Evolutionary conservation across 2,329 filamentous ascomycete genomes (phyloP), one percentile per base, ranked within the genome.

Genomic region (Akanthomyces dipterigenus): DNA sequence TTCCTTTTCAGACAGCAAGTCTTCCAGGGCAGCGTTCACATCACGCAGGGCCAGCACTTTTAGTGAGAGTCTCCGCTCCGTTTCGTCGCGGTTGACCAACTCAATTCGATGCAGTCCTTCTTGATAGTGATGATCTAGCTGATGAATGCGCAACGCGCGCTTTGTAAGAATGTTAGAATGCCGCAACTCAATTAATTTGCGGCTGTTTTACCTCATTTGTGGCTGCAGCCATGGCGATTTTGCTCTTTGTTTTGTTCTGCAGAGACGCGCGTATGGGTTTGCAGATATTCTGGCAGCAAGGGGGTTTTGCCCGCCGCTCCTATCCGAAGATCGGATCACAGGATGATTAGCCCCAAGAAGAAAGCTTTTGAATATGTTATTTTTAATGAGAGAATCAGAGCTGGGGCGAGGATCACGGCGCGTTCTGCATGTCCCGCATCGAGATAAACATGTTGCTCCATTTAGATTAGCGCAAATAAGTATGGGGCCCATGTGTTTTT

Each of bases 71-170:
- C 87, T 82, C 53, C 93, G 86, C 43, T 84, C 79, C 63, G 88
- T 85, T 72, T 98, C 93, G 65, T 91, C 86, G 68, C 90, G 89
- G 66, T 85, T 77, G 60, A 96, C 80, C 12, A 88, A 77, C 58
- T 90, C 83, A 40, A 88, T 82, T 60, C 86, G 80, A 66, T 88
- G 85, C 60, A 83, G 75, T 65, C 82, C 83, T 63, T 82, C 80
- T 66, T 88, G 85, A 71, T 93, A 90, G 67, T 84, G 84, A 63
- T 89, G 76, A 71, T 96, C 90, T 58, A 92, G 81, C 26, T 80
- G 73, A 65, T 82, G 80, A 40, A 83, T 75, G 31, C 72, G 72
- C 62, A 77, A 73, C 61, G 73, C 70, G 62, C 76, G 77, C 82
- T 84, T 55, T 6, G n/a, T 46, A 42, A 42, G 20, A n/a, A 8